Conservation (phyloP, 2,329 filamentous ascomycete genomes). For the Monosporascus sp. region DNA sequence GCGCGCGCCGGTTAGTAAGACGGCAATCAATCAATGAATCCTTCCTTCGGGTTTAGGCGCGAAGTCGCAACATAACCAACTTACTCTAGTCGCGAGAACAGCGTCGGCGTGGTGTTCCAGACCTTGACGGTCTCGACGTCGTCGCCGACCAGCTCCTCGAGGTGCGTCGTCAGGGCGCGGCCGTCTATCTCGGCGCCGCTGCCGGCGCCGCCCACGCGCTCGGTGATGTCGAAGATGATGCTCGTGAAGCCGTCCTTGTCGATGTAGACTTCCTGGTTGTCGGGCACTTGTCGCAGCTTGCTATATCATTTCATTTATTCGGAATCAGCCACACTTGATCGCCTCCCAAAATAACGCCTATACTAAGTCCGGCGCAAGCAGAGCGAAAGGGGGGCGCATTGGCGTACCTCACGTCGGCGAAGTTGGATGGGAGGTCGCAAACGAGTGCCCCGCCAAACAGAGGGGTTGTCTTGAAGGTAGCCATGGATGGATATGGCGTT, state of each 20-base stretch:
- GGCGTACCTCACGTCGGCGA: conserved; percentile 67
- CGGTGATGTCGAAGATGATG: conserved; percentile 86
- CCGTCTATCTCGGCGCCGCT: conserved; percentile 59
- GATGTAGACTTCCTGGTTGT: conserved; percentile 91
- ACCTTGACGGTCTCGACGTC: conserved; percentile 61
- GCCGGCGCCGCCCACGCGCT: conserved; percentile 62
- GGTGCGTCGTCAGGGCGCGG: conserved; percentile 62
- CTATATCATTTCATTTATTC: conserved; percentile 33
- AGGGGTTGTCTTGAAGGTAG: conserved; percentile 51
- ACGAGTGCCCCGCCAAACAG: conserved; percentile 71
- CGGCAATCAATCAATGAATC: neutral
- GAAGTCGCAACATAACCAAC: conserved; percentile 14
- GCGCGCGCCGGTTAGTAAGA: conserved; percentile 3
- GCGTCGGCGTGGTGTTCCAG: conserved; percentile 59
- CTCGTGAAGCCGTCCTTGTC: conserved; percentile 78
- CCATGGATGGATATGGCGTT: conserved; percentile 30
- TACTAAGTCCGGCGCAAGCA: conserved; percentile 5
- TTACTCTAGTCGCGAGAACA: conserved; percentile 52
- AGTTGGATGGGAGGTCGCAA: conserved; percentile 61
- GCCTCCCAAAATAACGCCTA: neutral
- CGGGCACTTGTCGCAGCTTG: conserved; percentile 69
- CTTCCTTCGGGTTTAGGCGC: neutral
- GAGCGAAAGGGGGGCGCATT: neutral
- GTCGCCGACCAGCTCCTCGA: conserved; percentile 64
- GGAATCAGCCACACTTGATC: conserved; percentile 1